Base-by-base conservation (phyloP, 1,284 basidiomycete genomes). In the Fereydounia khargensis region DNA sequence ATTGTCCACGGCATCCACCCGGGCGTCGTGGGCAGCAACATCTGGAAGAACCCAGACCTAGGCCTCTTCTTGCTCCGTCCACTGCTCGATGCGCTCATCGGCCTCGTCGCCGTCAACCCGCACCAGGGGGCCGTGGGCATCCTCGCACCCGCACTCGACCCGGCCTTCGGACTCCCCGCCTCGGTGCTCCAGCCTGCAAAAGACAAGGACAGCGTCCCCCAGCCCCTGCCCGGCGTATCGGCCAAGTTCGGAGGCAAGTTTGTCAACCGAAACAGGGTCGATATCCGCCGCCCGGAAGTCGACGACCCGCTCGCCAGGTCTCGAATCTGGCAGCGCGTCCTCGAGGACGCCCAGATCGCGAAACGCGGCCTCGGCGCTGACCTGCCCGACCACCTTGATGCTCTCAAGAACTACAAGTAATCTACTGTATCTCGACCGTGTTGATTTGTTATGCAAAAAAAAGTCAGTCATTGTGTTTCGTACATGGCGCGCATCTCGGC, bases 1-100 rank as follows among this genome's bases (percentile, higher is more conserved):
- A 57, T 70, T 30, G 52, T 40, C 1, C 59, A 68, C 38, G 67
- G 64, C 11, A 47, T 63, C 14, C 68, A 70, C 38, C 68, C 66
- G 0, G 63, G 65, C 8, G 64, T 64, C 20, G 59, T 66, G 1
- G 60, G 55, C 3, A 35, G 35, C 30, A 67, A 62, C 35, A 57
- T 70, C 17, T 68, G 66, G 63, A 25, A 47, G 47, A 53, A 47
- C 31, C 62, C 53, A 0, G 47, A 59, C 23, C 33, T 22, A 11
- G 35, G 25, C 18, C 17, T 35, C 4, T 35, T 39, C 3, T 39
- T 21, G 21, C 22, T 54, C 17, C 27, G 35, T 6, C 2, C 20
- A 3, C 11, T 53, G 24, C 13, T 68, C 10, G 11, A 47, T 14
- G 6, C 24, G 1, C 8, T 42, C 13, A 24, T 65, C 31, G 36